Evolutionary conservation across 306 rosid species (phyloP), one percentile per base, ranked within the genome.

Genomic region (Dryas alaskensis): DNA sequence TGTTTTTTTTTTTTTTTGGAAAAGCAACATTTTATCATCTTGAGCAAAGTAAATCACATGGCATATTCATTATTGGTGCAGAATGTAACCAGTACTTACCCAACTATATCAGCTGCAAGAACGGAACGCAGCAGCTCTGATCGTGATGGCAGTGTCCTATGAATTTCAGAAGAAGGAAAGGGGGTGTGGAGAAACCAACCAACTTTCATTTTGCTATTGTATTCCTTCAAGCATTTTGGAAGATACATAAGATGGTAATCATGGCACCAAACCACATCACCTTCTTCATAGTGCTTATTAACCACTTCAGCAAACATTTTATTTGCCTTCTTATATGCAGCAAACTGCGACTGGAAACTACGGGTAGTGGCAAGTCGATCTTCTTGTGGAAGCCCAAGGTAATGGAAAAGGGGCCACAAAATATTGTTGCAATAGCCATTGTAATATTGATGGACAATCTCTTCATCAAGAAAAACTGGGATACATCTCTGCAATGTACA

Each of bases 181-280:
- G 98, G 98, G 49, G 98, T 92, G 81, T 92, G 98, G 25, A 92
- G 90, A 86, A 92, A 92, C 98, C 98, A 92, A 47, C 98, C 98
- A 53, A 92, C 98, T 79, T 92, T 92, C 96, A 92, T 89, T 72
- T 89, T 72, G 25, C 60, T 81, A 76, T 92, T 82, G 78, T 85
- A 55, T 10, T 89, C 89, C 84, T 92, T 92, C 62, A 92, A 80
- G 80, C 98, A 92, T 78, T 89, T 82, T 5, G 98, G 98, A 78
- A 92, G 98, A 78, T 81, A 92, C 98, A 92, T 92, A 42, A 92
- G 98, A 84, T 92, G 98, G 83, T 92, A 92, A 80, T 92, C 98
- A 76, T 92, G 98, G 85, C 93, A 88, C 98, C 98, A 92, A 77
- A 92, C 98, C 44, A 92, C 96, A 78, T 92, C 98, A 84, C 96